These are phyloP conservation scores for Asterella californica DNA, from an alignment of 225 moss, liverwort and hornwort species.

Conservation along the genomic window DNA sequence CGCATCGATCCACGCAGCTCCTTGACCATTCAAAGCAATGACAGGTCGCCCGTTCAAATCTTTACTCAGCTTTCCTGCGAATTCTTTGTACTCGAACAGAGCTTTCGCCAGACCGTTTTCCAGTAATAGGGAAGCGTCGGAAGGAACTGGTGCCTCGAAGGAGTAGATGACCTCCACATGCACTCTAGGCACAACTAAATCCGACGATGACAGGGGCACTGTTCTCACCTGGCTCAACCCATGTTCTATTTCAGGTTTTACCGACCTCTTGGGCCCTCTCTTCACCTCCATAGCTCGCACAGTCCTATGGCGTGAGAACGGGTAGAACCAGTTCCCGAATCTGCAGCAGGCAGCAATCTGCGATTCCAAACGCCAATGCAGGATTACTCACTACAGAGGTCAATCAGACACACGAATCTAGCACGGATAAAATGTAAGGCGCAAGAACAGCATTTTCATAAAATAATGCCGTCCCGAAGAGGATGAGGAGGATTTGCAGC, in stretches of 20 bases:
- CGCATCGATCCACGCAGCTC: constrained; percentile 70
- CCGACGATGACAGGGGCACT: constrained; percentile 66
- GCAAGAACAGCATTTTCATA: no score
- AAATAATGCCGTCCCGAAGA: no score
- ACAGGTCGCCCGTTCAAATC: constrained; percentile 54
- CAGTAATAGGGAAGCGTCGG: constrained; percentile 25
- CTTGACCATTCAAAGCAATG: constrained; percentile 66
- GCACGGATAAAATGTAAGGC: no score
- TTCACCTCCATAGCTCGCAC: constrained; percentile 39
- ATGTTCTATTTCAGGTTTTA: constrained; percentile 18
- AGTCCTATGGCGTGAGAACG: neutral
- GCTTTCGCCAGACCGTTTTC: constrained; percentile 51
- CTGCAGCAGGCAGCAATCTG: neutral
- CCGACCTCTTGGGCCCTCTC: constrained; percentile 30
- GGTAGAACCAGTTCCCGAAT: neutral
- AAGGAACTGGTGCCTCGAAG: constrained; percentile 42
- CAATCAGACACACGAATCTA: no score
- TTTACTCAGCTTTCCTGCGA: constrained; percentile 68
- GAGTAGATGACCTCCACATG: constrained; percentile 94
- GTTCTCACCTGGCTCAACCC: constrained; percentile 3
- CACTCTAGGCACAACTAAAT: constrained; percentile 75
- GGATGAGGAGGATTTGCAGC: no score
- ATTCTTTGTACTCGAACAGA: constrained; percentile 67
- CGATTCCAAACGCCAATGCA: neutral
- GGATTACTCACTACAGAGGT: no score